A percentile compares a stretch with the other conserved stretches of the same genome.
Evolutionary conservation across 441 rosid genomes (phyloP).

Genomic region (Biscutella laevigata): DNA sequence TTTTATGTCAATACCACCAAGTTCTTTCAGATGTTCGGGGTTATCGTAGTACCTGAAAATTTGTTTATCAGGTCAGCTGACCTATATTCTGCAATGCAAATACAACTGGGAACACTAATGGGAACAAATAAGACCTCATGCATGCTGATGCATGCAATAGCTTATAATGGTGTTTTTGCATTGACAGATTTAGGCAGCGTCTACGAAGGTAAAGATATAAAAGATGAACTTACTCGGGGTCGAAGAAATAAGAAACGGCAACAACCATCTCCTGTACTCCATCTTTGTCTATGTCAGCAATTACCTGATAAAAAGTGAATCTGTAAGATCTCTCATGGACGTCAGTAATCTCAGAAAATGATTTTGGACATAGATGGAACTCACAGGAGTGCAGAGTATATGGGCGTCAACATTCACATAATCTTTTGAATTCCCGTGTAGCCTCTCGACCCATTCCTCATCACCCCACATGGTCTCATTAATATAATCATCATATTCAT

Average conservation of each 20-base stretch:
- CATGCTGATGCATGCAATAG: conserved; percentile 4
- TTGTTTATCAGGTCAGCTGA: conserved; percentile 8
- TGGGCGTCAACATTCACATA: conserved; percentile 89
- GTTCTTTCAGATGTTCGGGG: conserved; percentile 76
- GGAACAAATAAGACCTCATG: neutral
- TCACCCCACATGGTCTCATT: conserved; percentile 91
- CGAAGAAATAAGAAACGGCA: conserved; percentile 93
- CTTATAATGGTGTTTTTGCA: conserved; percentile 10
- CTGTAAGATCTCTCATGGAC: conserved; percentile 19
- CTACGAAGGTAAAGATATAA: neutral
- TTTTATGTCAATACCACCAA: conserved; percentile 76
- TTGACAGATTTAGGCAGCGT: neutral
- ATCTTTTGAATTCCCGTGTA: conserved; percentile 83
- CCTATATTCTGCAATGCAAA: conserved; percentile 2
- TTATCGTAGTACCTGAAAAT: conserved; percentile 84
- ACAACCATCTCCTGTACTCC: conserved; percentile 92
- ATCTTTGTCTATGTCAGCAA: conserved; percentile 95
- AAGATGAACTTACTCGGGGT: conserved; percentile 73
- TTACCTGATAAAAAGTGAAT: conserved; percentile 51
- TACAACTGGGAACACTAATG: neutral
- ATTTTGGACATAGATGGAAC: conserved; percentile 30
- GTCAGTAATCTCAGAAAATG: conserved; percentile 17
- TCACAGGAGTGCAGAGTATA: conserved; percentile 88
- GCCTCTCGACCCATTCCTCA: conserved; percentile 86
- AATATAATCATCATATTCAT: conserved; percentile 93